Evolutionary conservation across 805 yeast species (phyloP).

Genomic region (Cyberlindnera mycetangii): DNA sequence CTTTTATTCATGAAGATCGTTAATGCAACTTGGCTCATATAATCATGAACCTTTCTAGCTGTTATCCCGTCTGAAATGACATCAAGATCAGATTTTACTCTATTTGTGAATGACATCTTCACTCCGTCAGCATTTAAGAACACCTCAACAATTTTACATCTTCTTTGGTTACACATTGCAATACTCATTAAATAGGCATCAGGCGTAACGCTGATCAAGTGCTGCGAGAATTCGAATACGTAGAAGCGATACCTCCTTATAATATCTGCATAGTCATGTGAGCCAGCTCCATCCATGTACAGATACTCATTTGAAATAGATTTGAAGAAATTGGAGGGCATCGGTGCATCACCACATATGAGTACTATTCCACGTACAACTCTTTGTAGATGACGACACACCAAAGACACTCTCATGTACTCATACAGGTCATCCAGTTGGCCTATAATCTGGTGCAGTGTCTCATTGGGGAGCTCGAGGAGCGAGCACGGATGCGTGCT

Average conservation of each 20-base stretch:
- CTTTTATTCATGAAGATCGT: conserved; percentile 13
- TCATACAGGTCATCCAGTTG: conserved; percentile 20
- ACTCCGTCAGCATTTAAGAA: conserved; percentile 8
- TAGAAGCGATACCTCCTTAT: conserved; percentile 13
- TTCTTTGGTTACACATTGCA: conserved; percentile 6
- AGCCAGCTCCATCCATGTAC: conserved; percentile 1
- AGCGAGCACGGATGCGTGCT: conserved; percentile 1
- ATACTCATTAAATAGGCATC: conserved; percentile 11
- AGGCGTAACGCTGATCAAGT: conserved; percentile 1
- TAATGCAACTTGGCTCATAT: conserved; percentile 12
- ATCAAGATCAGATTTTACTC: conserved; percentile 5
- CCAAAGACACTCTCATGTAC: conserved; percentile 11
- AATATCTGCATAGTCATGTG: background rate
- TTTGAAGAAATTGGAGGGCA: conserved; percentile 12
- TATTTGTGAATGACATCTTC: conserved; percentile 5
- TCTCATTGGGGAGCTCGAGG: conserved; percentile 22
- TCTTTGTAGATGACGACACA: conserved; percentile 18
- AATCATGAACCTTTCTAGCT: background rate
- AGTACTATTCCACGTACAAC: conserved; percentile 19
- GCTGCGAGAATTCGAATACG: conserved; percentile 16
- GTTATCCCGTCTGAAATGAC: conserved; percentile 3
- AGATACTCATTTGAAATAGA: conserved; percentile 10
- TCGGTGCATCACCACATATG: conserved; percentile 18
- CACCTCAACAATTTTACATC: conserved; percentile 16
- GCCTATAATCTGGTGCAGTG: conserved; percentile 14